Conservation (phyloP, 2,329 filamentous ascomycete genomes). For the Diaporthe eres region DNA sequence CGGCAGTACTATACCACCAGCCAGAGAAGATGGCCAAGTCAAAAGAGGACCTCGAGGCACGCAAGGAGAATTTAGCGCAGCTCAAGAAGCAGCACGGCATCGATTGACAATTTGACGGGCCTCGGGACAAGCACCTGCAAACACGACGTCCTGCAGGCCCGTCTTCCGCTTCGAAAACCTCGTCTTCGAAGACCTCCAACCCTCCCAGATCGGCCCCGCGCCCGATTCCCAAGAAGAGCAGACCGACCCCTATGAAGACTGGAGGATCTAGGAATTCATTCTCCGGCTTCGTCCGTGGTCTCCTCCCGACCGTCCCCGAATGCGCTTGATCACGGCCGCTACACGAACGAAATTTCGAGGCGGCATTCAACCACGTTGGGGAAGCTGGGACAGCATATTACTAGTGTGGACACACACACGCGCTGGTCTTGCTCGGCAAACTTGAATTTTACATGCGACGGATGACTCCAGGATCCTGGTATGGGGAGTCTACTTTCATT, state of each 20-base stretch:
- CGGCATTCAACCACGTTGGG: slow-evolving; percentile 23
- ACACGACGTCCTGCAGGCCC: slow-evolving; percentile 71
- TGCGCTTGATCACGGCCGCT: slow-evolving; percentile 46
- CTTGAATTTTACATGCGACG: slow-evolving; percentile 33
- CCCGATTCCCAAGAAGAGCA: slow-evolving; percentile 42
- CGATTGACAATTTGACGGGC: slow-evolving; percentile 90
- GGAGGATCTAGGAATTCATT: slow-evolving; percentile 54
- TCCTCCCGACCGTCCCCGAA: slow-evolving; percentile 54
- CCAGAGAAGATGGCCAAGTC: slow-evolving; percentile 81
- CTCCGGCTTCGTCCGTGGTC: slow-evolving; percentile 54
- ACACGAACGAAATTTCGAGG: slow-evolving; percentile 41
- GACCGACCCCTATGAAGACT: slow-evolving; percentile 48
- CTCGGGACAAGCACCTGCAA: slow-evolving; percentile 67
- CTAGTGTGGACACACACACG: slow-evolving; percentile 23
- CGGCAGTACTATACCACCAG: slow-evolving; percentile 73
- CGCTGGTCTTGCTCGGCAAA: slow-evolving; percentile 31
- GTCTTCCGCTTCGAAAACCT: slow-evolving; percentile 65
- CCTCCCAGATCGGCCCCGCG: slow-evolving; percentile 44
- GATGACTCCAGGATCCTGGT: slow-evolving; percentile 33
- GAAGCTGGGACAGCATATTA: slow-evolving; percentile 6
- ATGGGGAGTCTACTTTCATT: slow-evolving; percentile 36
- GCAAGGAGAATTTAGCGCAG: slow-evolving; percentile 97
- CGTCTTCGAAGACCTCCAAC: slow-evolving; percentile 49
- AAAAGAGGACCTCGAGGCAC: slow-evolving; percentile 93
- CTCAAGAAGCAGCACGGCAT: slow-evolving; percentile 98